Base-by-base conservation (phyloP, 345 rosid genomes). In the Psidium friedrichsthalianum region DNA sequence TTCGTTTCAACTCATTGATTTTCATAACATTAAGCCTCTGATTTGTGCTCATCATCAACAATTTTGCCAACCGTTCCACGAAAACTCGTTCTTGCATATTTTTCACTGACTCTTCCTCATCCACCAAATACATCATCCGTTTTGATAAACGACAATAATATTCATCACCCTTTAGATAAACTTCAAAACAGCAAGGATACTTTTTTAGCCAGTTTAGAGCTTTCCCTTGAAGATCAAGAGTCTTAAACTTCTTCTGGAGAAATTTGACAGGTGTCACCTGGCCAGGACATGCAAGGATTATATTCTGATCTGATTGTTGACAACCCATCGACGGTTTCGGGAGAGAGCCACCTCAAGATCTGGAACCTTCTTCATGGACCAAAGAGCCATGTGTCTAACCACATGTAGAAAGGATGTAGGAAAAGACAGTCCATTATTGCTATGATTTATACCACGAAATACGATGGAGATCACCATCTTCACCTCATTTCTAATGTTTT, bases 151-250 rank as follows among this genome's bases (percentile, higher is more conserved):
- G 86, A 88, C 96, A 94, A 88, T 89, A 90, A 88, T 93, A 89
- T 91, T 95, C 98, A 83, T 95, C 92, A 25, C 89, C 87, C 86
- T 90, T 88, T 11, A 93, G 91, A 85, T 90, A 94, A 15, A 95
- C 93, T n/a, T 93, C 92, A 86, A 93, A 97, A 88, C 97, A 97
- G 86, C 96, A 93, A 6, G 99, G 99, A 59, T 97, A 97, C 85
- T 97, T 95, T 87, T 93, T 94, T 52, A 95, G 91, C 99, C 99
- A 97, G 87, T 97, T 95, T 84, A 95, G 87, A 8, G 98, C 98
- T 58, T 94, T 97, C 29, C 99, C 99, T 88, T 95, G 98, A 74
- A 97, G 96, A 91, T 97, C 99, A 85, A 97, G 98, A 54, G 92
- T 93, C 88, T 94, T 97, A 86, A 97, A 97, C 93, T 95, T 95